Base-by-base conservation (phyloP, 2,329 filamentous ascomycete genomes). In the Mycosphaerella sp. region DNA sequence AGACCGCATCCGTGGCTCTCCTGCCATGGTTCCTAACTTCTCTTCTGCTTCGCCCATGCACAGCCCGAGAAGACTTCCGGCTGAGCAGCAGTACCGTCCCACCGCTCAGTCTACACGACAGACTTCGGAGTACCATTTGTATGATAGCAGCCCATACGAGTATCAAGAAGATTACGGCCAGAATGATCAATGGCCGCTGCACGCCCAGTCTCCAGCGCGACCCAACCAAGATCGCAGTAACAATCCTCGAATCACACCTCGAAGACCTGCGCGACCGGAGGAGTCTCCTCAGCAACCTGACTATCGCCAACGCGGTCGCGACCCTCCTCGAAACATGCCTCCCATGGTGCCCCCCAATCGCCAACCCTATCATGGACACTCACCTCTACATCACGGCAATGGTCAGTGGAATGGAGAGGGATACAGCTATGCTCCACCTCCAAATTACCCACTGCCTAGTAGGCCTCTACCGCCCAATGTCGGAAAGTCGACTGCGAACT, bases 351-450 rank as follows among this genome's bases (percentile, higher is more conserved):
- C 56, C 5, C 6, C 21, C 6, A 25, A 25, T 25, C 21, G 21
- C 21, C 21, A 56, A n/a, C 54, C 58, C 16, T 49, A 54, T 18
- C 57, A 50, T 32, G 53, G 49, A 27, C 51, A 42, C 40, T 53
- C 55, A 40, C 50, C 41, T 17, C 57, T 57, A 8, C 59, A 66
- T 49, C 63, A 66, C 47, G 64, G 63, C 4, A 55, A 54, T 14
- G 62, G 60, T 8, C 61, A 65, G 43, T 65, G 63, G 63, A 61
- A 53, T 4, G 61, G 62, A 27, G 62, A 66, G 16, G 60, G 61
- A 30, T 64, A 65, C 45, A 53, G 52, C 48, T 60, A 56, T 32
- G 47, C 57, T 3, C 57, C 60, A 12, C 55, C 59, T 7, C 50
- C 57, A 8, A 41, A 28, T 21, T 54, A 54, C n/a, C 55, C 57